These are phyloP conservation scores for Eurotiales sp. DNA, from an alignment of 2,329 filamentous ascomycete species.

Conservation along the genomic window DNA sequence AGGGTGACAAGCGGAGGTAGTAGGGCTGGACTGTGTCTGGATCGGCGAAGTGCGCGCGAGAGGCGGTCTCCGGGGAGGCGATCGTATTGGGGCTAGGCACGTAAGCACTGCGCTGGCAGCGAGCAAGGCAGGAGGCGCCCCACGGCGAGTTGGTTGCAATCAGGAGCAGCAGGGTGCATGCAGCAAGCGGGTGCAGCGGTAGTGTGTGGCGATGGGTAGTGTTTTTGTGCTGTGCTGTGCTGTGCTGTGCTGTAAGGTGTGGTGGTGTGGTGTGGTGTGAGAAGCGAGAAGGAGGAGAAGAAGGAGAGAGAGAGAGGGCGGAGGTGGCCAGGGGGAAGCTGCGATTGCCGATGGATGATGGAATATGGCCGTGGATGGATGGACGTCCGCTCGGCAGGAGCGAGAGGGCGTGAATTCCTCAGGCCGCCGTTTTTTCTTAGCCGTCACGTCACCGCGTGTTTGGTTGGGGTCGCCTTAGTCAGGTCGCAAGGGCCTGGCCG, in stretches of 20 bases:
- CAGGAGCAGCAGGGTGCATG: background rate
- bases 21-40: conserved; percentile 14
- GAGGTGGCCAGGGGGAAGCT: background rate
- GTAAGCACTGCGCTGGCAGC: conserved; percentile 13
- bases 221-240: background rate
- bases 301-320: background rate
- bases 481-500: conserved; percentile 9
- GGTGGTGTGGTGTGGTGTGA: background rate
- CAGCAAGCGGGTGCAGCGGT: background rate
- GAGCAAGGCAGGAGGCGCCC: conserved; percentile 9
- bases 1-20: conserved; percentile 2
- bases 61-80: conserved; percentile 9
- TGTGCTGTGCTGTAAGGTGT: background rate
- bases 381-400: too few relatives aligned
- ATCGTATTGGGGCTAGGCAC: conserved; percentile 14
- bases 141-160: background rate
- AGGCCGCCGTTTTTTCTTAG: conserved; percentile 10
- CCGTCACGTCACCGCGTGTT: conserved; percentile 5
- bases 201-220: background rate
- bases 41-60: conserved; percentile 13
- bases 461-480: conserved; percentile 18
- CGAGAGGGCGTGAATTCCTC: too few relatives aligned
- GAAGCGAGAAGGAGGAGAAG: background rate
- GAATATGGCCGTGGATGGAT: background rate
- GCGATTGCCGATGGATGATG: background rate